These are phyloP conservation scores for Fusarium papillatum DNA, from an alignment of 2,329 filamentous ascomycete species.

Conservation along the genomic window DNA sequence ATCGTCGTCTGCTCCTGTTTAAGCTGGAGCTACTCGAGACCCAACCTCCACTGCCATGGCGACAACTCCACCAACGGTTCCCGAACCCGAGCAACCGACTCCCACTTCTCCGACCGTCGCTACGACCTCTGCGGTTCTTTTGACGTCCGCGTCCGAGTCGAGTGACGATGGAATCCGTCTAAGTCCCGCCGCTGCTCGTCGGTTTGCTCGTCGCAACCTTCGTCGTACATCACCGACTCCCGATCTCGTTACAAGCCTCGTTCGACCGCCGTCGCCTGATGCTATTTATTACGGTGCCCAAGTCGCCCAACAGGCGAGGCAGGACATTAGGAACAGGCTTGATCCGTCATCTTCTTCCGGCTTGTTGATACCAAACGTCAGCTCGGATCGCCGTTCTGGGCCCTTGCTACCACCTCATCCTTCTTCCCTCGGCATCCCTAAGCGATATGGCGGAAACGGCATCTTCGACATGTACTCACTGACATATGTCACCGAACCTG, in stretches of 20 bases:
- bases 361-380: constrained; percentile 37
- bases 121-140: constrained; percentile 14
- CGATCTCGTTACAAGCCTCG: constrained; percentile 55
- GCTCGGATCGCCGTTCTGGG: constrained; percentile 48
- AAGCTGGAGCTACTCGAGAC: constrained; percentile 12
- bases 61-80: constrained; percentile 34
- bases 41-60: constrained; percentile 26
- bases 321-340: constrained; percentile 30
- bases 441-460: constrained; percentile 52
- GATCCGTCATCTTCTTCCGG: constrained; percentile 29
- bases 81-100: constrained; percentile 26
- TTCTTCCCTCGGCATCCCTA: constrained; percentile 55
- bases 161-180: constrained; percentile 53
- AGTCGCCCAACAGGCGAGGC: constrained; percentile 39
- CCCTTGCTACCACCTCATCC: constrained; percentile 52
- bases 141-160: constrained; percentile 48
- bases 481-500: constrained; percentile 57
- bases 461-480: constrained; percentile 61
- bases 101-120: constrained; percentile 24
- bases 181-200: constrained; percentile 51
- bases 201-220: constrained; percentile 53
- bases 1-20: constrained; percentile 14
- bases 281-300: constrained; percentile 48
- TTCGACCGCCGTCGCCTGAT: constrained; percentile 54
- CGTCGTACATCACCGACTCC: constrained; percentile 52